These are phyloP conservation scores for Phanerochaete carnosa DNA, from an alignment of 768 basidiomycete species.

Conservation along the genomic window DNA sequence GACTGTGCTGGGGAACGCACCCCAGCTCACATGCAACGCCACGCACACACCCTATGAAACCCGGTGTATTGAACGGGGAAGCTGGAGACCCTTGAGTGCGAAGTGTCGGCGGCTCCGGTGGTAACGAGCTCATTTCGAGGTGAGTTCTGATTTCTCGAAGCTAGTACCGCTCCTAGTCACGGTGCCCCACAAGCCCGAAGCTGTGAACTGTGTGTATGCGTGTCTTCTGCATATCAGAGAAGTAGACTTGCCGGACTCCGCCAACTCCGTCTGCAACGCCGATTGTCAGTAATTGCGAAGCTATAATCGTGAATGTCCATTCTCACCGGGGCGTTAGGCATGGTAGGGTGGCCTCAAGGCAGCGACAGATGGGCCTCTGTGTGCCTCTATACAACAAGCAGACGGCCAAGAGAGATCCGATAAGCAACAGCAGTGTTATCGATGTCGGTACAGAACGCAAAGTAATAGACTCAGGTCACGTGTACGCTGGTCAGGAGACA, in stretches of 20 bases:
- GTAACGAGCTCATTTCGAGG: background rate
- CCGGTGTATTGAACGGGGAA: background rate
- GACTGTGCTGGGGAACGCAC: background rate
- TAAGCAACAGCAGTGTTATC: slow-evolving; percentile 11
- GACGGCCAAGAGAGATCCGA: slow-evolving; percentile 11
- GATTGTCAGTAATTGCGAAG: slow-evolving; percentile 1
- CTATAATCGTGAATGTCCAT: background rate
- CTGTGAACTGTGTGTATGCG: background rate
- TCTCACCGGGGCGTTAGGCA: background rate
- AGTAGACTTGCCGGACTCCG: background rate
- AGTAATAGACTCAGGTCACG: slow-evolving; percentile 12
- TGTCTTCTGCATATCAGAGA: background rate
- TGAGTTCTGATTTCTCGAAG: slow-evolving; percentile 9
- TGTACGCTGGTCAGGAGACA: background rate
- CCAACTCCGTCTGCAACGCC: slow-evolving; percentile 1
- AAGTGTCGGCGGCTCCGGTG: background rate
- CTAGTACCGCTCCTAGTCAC: background rate
- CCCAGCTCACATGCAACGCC: background rate
- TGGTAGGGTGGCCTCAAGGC: slow-evolving; percentile 4
- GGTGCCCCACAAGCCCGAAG: background rate
- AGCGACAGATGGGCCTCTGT: background rate
- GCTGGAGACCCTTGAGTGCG: background rate
- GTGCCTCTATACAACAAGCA: background rate
- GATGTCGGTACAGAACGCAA: background rate
- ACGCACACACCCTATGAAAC: background rate